A percentile compares a stretch with the other conserved stretches of the same genome.
These are phyloP conservation scores for Amaranthus hypochondriacus DNA, from an alignment of 148 eudicot species.

Conservation along the genomic window DNA sequence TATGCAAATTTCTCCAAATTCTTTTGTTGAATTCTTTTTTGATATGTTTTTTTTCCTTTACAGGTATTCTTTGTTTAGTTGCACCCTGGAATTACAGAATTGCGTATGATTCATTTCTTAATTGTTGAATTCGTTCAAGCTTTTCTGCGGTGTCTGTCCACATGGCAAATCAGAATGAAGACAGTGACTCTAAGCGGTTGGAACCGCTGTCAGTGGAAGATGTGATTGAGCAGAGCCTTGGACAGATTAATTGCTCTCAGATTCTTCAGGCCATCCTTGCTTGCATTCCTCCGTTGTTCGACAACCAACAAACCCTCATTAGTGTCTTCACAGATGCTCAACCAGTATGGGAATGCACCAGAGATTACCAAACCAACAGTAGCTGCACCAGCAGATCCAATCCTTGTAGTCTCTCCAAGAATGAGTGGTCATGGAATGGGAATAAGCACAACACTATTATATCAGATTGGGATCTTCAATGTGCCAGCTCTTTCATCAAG, in stretches of 20 bases:
- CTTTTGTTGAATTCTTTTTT: neutral
- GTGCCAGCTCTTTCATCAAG: slow-evolving; percentile 21
- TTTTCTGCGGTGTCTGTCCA: slow-evolving; percentile 10
- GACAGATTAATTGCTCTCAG: slow-evolving; percentile 19
- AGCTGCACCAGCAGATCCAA: slow-evolving; percentile 11
- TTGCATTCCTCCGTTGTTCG: slow-evolving; percentile 19
- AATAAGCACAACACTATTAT: slow-evolving; percentile 12
- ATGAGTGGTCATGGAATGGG: slow-evolving; percentile 19
- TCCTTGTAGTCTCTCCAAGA: slow-evolving; percentile 15
- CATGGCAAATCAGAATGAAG: slow-evolving; percentile 19
- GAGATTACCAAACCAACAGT: neutral
- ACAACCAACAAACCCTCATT: slow-evolving; percentile 28
- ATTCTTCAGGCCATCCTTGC: slow-evolving; percentile 26
- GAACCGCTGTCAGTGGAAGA: slow-evolving; percentile 18
- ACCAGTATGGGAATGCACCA: slow-evolving; percentile 26
- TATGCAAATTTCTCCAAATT: too few relatives aligned
- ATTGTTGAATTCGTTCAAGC: neutral
- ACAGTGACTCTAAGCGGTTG: slow-evolving; percentile 1
- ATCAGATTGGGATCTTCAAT: slow-evolving; percentile 25
- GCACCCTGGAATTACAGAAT: neutral
- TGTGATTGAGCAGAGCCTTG: slow-evolving; percentile 26
- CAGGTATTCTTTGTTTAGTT: neutral
- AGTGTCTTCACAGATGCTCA: slow-evolving; percentile 24
- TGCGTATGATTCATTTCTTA: neutral
- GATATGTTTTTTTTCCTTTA: too few relatives aligned